These are phyloP conservation scores for Pseudogymnoascus sp. DNA, from an alignment of 2,329 filamentous ascomycete genomes.

Conservation along the genomic window DNA sequence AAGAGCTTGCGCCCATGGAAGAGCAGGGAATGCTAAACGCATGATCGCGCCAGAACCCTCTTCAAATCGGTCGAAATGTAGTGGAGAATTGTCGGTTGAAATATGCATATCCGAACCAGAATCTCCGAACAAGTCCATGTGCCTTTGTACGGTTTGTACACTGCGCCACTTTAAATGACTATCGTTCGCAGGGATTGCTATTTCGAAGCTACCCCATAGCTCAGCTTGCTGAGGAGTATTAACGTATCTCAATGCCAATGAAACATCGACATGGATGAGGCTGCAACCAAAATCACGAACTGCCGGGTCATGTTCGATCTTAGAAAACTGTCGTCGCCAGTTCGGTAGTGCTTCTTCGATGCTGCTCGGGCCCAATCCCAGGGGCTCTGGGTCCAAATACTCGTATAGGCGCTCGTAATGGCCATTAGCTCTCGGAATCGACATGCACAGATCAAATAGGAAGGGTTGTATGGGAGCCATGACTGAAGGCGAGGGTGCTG, in stretches of 20 bases:
- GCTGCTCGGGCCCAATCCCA: not conserved
- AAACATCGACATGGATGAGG: constrained; percentile 54
- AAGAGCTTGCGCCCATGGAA: constrained; percentile 25
- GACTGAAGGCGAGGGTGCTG: constrained; percentile 39
- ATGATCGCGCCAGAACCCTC: constrained; percentile 18
- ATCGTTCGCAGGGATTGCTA: constrained; percentile 42
- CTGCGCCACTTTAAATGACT: constrained; percentile 51
- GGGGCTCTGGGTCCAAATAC: not conserved
- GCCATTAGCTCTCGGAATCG: constrained; percentile 52
- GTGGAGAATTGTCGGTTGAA: constrained; percentile 13
- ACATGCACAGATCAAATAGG: constrained; percentile 43
- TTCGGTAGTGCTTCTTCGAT: constrained; percentile 40
- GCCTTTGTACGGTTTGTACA: constrained; percentile 49
- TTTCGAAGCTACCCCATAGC: constrained; percentile 51
- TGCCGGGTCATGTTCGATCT: constrained; percentile 43
- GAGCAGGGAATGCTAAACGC: constrained; percentile 25
- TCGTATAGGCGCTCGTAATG: constrained; percentile 35
- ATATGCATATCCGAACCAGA: constrained; percentile 33
- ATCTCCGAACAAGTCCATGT: constrained; percentile 42
- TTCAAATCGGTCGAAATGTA: constrained; percentile 11
- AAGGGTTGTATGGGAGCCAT: not conserved
- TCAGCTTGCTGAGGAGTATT: constrained; percentile 52
- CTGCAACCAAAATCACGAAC: constrained; percentile 46
- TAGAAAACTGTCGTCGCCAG: constrained; percentile 52
- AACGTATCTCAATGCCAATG: constrained; percentile 49